Conservation (phyloP, 164 flowering plant genomes). For the Macadamia integrifolia region DNA sequence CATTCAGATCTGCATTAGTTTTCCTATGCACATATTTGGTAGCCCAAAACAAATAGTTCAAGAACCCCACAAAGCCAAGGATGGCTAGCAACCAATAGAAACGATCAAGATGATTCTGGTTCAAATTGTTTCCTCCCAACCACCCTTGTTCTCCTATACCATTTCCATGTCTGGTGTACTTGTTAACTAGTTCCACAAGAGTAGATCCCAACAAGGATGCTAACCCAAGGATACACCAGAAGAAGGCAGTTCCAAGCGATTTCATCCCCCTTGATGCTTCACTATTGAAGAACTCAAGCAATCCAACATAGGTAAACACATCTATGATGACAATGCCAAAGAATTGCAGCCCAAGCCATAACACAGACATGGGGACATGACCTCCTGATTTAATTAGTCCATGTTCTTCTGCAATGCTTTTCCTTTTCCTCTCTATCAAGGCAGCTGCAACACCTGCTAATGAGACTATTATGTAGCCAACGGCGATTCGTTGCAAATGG, state of each 20-base stretch:
- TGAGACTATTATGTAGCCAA: too few species aligned
- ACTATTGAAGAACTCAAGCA: slow-evolving; percentile 9
- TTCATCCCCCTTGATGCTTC: slow-evolving; percentile 11
- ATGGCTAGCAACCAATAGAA: slow-evolving; percentile 6
- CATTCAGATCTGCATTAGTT: too few species aligned
- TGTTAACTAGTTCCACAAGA: slow-evolving; percentile 2
- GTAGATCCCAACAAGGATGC: slow-evolving; percentile 7
- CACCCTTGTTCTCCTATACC: neutral
- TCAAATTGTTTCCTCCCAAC: neutral
- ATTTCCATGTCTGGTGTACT: neutral
- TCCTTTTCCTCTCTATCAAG: too few species aligned
- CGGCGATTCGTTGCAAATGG: too few species aligned
- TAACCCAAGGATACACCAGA: slow-evolving; percentile 5
- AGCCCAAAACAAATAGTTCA: neutral
- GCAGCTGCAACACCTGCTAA: too few species aligned
- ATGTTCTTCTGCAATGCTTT: neutral
- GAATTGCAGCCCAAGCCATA: slow-evolving; percentile 8
- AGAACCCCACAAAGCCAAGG: neutral
- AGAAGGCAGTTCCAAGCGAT: slow-evolving; percentile 10
- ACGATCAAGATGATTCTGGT: neutral
- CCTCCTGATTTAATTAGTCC: neutral
- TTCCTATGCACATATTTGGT: too few species aligned
- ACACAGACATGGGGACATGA: slow-evolving; percentile 9
- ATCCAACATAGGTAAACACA: neutral
- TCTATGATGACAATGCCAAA: neutral